These are phyloP conservation scores for Adiantum capillusveneris DNA, from an alignment of 75 land plant genomes.

Conservation along the genomic window DNA sequence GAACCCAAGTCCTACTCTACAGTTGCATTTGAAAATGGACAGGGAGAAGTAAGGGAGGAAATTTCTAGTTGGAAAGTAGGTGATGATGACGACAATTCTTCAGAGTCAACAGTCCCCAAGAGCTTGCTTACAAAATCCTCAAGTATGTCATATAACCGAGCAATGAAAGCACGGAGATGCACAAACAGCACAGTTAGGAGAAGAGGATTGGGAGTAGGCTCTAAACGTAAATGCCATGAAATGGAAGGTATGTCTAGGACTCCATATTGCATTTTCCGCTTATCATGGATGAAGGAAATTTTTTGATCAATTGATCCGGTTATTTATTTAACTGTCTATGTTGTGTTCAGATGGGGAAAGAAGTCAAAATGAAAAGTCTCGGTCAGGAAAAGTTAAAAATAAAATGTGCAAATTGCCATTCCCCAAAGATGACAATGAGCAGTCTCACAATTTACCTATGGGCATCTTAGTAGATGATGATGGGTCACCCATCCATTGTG, in stretches of 20 bases:
- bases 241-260: conserved; percentile 29
- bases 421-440: too few relatives aligned
- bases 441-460: too few relatives aligned
- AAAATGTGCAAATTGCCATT: too few relatives aligned
- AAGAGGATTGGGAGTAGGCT: conserved; percentile 18
- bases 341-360: too few relatives aligned
- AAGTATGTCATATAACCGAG: conserved; percentile 13
- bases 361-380: too few relatives aligned
- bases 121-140: conserved; percentile 19
- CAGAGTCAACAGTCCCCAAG: conserved; percentile 50
- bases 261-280: too few relatives aligned
- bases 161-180: conserved; percentile 11
- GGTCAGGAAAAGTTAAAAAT: too few relatives aligned
- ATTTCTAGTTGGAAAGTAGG: conserved; percentile 15
- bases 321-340: too few relatives aligned
- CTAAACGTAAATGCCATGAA: conserved; percentile 30
- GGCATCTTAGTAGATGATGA: too few relatives aligned
- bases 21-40: conserved; percentile 9
- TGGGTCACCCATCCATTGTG: too few relatives aligned
- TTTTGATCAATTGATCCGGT: too few relatives aligned
- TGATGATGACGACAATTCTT: conserved; percentile 75
- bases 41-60: conserved; percentile 14
- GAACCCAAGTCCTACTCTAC: conserved; percentile 11
- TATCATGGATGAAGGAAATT: too few relatives aligned
- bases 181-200: conserved; percentile 9